phyloP scores from a whole-genome alignment of 1,284 basidiomycete genomes.

The Chalciporus sp. region DNA sequence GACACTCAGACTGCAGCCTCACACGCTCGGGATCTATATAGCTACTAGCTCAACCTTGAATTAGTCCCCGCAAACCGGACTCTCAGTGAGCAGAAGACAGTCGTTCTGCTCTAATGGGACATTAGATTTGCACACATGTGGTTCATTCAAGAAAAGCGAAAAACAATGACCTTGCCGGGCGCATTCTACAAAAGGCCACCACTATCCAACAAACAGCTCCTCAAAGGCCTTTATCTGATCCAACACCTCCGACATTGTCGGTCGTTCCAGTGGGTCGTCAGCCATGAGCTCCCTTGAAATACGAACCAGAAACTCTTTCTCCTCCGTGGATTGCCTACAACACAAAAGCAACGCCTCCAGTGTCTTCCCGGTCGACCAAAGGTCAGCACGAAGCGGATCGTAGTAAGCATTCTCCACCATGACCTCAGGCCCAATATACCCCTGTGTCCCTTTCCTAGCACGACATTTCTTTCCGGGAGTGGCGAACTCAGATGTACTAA shows the following conservation, averaged over 20 bases:
- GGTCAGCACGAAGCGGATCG: slow-evolving; percentile 6
- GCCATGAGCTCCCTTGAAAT: background rate
- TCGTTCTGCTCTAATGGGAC: too few relatives aligned
- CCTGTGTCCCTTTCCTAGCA: background rate
- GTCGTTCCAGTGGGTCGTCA: background rate
- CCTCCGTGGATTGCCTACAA: background rate
- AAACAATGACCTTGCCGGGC: too few relatives aligned
- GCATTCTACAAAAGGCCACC: too few relatives aligned
- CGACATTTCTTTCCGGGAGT: background rate
- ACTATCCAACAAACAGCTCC: too few relatives aligned
- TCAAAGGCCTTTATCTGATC: background rate
- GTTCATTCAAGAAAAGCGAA: too few relatives aligned
- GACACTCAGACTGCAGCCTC: too few relatives aligned
- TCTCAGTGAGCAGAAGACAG: too few relatives aligned
- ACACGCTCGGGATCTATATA: too few relatives aligned
- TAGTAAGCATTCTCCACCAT: background rate
- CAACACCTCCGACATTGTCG: background rate
- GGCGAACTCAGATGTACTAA: background rate
- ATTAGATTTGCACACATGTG: too few relatives aligned
- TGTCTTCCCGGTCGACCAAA: slow-evolving; percentile 8
- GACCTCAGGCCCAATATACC: slow-evolving; percentile 11
- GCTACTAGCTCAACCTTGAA: too few relatives aligned
- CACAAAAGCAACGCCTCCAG: background rate
- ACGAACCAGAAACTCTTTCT: background rate
- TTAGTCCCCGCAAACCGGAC: too few relatives aligned